phyloP scores from a whole-genome alignment of 805 yeast species.

The Isabelozyma heimii region DNA sequence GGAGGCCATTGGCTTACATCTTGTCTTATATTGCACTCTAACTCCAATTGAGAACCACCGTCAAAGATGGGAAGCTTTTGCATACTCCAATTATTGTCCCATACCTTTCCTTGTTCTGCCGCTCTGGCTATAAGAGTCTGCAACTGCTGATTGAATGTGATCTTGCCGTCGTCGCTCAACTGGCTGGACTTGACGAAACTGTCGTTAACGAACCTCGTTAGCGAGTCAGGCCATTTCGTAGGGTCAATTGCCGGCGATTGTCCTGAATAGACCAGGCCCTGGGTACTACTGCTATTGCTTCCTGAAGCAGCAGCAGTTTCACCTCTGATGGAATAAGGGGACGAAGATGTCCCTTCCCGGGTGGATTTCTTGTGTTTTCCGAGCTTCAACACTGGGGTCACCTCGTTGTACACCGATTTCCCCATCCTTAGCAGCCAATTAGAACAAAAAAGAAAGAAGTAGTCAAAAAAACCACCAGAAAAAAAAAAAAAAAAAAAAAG shows the following conservation, averaged over 20 bases:
- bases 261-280: background rate
- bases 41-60: conserved; percentile 2
- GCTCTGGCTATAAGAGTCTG: conserved; percentile 50
- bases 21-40: conserved; percentile 3
- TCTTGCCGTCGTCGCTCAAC: conserved; percentile 32
- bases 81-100: conserved; percentile 52
- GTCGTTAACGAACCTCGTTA: conserved; percentile 48
- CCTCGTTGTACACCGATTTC: background rate
- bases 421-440: background rate
- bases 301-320: background rate
- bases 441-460: no score
- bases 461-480: no score
- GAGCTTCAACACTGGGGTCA: background rate
- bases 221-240: conserved; percentile 51
- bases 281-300: no score
- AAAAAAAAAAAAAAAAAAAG: no score
- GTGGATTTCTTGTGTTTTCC: conserved; percentile 1
- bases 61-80: conserved; percentile 49
- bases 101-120: conserved; percentile 38
- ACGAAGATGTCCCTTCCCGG: background rate
- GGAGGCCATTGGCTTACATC: conserved; percentile 48
- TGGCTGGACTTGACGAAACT: conserved; percentile 41
- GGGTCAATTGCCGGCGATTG: background rate
- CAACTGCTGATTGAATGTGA: conserved; percentile 47
- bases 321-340: background rate